Conservation (phyloP, 257 asterid genomes). For the Gentiana straminea region DNA sequence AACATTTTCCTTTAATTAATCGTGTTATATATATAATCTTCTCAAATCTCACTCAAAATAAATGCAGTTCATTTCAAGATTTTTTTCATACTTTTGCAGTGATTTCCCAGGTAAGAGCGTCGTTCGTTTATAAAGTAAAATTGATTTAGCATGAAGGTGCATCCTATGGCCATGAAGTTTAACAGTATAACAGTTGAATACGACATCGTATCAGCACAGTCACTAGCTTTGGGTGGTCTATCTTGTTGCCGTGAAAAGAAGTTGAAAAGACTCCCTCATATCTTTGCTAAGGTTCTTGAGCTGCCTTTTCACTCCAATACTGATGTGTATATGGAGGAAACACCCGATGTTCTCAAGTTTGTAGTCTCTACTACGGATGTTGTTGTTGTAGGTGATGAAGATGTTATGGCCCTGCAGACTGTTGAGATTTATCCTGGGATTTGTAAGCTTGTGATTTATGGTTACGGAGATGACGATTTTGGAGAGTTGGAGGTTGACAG, state of each 20-base stretch:
- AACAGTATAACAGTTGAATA: conserved; percentile 44
- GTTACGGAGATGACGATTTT: conserved; percentile 25
- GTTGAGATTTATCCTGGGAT: conserved; percentile 76
- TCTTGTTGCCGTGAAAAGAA: conserved; percentile 45
- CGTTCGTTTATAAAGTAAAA: no score
- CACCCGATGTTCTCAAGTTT: conserved; percentile 42
- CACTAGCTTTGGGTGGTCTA: conserved; percentile 26
- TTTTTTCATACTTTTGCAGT: no score
- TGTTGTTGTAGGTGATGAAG: conserved; percentile 27
- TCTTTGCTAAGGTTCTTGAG: conserved; percentile 72
- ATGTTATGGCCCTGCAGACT: conserved; percentile 41
- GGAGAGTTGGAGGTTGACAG: conserved; percentile 54
- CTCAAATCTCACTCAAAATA: no score
- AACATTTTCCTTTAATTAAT: no score
- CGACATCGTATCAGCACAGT: conserved; percentile 48
- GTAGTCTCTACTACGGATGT: conserved; percentile 26
- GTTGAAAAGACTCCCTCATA: conserved; percentile 72
- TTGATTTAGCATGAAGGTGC: conserved; percentile 44
- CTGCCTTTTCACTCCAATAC: conserved; percentile 71
- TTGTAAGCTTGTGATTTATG: conserved; percentile 53
- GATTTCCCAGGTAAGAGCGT: no score
- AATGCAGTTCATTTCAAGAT: no score
- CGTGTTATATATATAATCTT: no score
- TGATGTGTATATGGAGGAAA: conserved; percentile 53
- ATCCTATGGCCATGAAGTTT: conserved; percentile 50